Evolutionary conservation across 176 grass and related monocot species (phyloP).

Genomic region (Ampelocalamus luodianensis): DNA sequence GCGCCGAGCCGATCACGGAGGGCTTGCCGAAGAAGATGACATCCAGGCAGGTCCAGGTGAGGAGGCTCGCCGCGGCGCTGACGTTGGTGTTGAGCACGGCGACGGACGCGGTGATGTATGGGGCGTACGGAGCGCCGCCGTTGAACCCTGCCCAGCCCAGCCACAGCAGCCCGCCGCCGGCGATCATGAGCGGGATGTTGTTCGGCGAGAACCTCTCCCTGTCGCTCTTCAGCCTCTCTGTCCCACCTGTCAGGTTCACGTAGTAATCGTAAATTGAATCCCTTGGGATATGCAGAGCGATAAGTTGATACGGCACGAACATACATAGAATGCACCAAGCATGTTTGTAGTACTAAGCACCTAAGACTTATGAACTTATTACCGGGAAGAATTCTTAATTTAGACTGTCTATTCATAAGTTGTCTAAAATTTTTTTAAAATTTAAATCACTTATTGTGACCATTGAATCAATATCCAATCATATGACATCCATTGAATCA

Average conservation of each 20-base stretch:
- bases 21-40: constrained; percentile 81
- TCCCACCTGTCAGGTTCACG: constrained; percentile 70
- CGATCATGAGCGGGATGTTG: constrained; percentile 75
- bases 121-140: constrained; percentile 67
- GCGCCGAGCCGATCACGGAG: constrained; percentile 73
- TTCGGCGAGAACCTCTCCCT: constrained; percentile 77
- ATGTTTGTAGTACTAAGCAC: too few relatives aligned
- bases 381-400: too few relatives aligned
- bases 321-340: too few relatives aligned
- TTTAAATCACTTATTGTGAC: too few relatives aligned
- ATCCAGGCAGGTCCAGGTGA: constrained; percentile 80
- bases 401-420: too few relatives aligned
- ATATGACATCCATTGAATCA: too few relatives aligned
- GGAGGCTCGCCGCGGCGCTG: constrained; percentile 68
- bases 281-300: too few relatives aligned
- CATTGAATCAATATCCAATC: too few relatives aligned
- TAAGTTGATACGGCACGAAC: too few relatives aligned
- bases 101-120: constrained; percentile 59
- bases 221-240: constrained; percentile 71
- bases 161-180: constrained; percentile 73
- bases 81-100: constrained; percentile 79
- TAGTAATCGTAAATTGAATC: too few relatives aligned
- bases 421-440: too few relatives aligned
- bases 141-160: constrained; percentile 85
- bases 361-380: too few relatives aligned